Evolutionary conservation across 176 grass and related monocot species (phyloP).

Genomic region (Rhynchospora tenuis): DNA sequence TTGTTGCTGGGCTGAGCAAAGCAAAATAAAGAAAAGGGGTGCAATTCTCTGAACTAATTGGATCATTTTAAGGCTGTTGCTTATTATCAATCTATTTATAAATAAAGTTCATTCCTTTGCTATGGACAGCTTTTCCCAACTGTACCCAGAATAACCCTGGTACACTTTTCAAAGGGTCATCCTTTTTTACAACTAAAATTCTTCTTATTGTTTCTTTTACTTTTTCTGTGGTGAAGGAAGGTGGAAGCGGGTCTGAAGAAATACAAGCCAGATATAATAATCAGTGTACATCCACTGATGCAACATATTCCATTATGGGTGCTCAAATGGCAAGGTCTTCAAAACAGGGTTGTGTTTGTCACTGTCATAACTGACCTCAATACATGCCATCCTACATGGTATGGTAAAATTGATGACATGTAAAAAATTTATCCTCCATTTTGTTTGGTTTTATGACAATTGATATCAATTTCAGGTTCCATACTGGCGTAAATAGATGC

Average conservation of each 20-base stretch:
- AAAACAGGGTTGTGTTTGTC: constrained; percentile 73
- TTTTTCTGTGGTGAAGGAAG: constrained; percentile 71
- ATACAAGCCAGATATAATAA: constrained; percentile 99
- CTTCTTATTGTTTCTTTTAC: not conserved
- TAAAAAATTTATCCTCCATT: not conserved
- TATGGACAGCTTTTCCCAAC: not conserved
- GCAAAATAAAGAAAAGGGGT: not conserved
- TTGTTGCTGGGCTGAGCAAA: not conserved
- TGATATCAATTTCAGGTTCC: constrained; percentile 56
- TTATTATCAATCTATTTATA: not conserved
- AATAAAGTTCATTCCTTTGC: not conserved
- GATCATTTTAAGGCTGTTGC: constrained; percentile 3
- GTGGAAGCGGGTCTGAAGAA: constrained; percentile 98
- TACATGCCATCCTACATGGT: constrained; percentile 97
- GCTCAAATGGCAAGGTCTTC: constrained; percentile 97
- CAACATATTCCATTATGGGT: constrained; percentile 98
- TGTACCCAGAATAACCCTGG: constrained; percentile 4
- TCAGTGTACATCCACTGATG: constrained; percentile 99
- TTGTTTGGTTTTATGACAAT: constrained; percentile 8
- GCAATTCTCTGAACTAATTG: not conserved
- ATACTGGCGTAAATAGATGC: constrained; percentile 87
- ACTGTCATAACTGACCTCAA: constrained; percentile 98
- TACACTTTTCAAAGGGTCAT: not conserved
- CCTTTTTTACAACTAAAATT: not conserved
- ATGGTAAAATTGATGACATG: not conserved